Base-by-base conservation (phyloP, 2,329 filamentous ascomycete genomes). In the Trichoderma afroharzianum region DNA sequence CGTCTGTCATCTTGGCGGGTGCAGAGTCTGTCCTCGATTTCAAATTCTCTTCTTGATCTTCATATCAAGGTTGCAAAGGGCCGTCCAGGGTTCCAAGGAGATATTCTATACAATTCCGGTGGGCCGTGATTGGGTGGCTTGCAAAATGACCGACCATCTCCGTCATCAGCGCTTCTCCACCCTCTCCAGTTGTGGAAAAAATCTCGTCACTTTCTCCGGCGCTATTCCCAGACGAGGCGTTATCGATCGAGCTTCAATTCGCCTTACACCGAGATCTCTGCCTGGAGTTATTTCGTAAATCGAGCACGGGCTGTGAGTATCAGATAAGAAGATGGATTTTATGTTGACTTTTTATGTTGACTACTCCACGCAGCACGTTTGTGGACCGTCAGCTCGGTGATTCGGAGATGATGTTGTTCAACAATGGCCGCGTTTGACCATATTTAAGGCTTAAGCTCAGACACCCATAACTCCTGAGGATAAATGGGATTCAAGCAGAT, bases 51-150 rank as follows among this genome's bases (percentile, higher is more conserved):
- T 18, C 28, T 68, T 32, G 55, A 36, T 61, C 50, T 47, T 50
- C 55, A 68, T 50, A 59, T 59, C 32, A 61, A 61, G 43, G 36
- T 68, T 39, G 66, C 18, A 50, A 26, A 33, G 55, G n/a, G 55
- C 18, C 28, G 33, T 59, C 36, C 53, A 59, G 36, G 66, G 33
- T 61, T 33, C 55, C 28, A 24, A 68, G 64, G 33, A 59, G 64
- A 57, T 32, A 24, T n/a, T 24, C 24, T 50, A n/a, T 43, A 15
- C 32, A 24, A 7, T 24, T 15, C 53, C 53, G 50, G 18, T 21
- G 12, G 26, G 28, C 33, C 26, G 32, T 61, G 36, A 68, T 68
- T 68, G 66, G 66, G 55, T 68, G 66, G 55, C 66, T 61, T 61
- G 55, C 3, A 14, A 33, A 26, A 59, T 59, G 26, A 61, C 66